phyloP scores from a whole-genome alignment of 2,329 filamentous ascomycete genomes.

The Sporothrix protearum region DNA sequence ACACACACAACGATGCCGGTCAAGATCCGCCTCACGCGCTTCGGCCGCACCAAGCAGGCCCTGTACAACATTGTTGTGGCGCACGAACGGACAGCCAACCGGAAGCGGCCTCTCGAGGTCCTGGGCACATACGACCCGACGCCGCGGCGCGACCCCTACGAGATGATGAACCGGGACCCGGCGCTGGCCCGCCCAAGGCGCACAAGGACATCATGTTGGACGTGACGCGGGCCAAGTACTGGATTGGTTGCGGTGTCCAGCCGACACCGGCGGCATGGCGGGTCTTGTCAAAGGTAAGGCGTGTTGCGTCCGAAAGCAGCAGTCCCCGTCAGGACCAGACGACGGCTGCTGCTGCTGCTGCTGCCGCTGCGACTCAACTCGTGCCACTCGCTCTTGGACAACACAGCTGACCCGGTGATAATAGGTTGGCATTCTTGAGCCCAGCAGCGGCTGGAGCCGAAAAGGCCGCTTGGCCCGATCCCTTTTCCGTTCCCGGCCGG shows the following conservation, averaged over 20 bases:
- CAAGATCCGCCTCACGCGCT: slow-evolving; percentile 88
- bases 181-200: slow-evolving; percentile 43
- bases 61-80: slow-evolving; percentile 98
- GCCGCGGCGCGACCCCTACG: slow-evolving; percentile 57
- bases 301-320: no score
- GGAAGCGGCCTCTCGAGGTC: slow-evolving; percentile 88
- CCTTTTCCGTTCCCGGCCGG: not conserved
- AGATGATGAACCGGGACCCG: not conserved
- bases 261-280: slow-evolving; percentile 88
- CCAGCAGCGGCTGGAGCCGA: slow-evolving; percentile 12
- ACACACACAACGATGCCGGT: slow-evolving; percentile 71
- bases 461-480: not conserved
- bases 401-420: not conserved
- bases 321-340: no score
- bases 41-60: slow-evolving; percentile 81
- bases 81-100: slow-evolving; percentile 76
- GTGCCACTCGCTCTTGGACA: not conserved
- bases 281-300: slow-evolving; percentile 69
- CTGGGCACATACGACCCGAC: slow-evolving; percentile 73
- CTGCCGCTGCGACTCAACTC: not conserved
- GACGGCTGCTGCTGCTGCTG: not conserved
- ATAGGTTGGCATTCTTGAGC: slow-evolving; percentile 27
- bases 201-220: slow-evolving; percentile 94
- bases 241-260: slow-evolving; percentile 95
- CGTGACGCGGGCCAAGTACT: slow-evolving; percentile 77